Percentiles rank a stretch among this genome's conserved stretches.
These are phyloP conservation scores for Oryza nivara DNA, from an alignment of 176 grass and related monocot genomes.

Conservation along the genomic window DNA sequence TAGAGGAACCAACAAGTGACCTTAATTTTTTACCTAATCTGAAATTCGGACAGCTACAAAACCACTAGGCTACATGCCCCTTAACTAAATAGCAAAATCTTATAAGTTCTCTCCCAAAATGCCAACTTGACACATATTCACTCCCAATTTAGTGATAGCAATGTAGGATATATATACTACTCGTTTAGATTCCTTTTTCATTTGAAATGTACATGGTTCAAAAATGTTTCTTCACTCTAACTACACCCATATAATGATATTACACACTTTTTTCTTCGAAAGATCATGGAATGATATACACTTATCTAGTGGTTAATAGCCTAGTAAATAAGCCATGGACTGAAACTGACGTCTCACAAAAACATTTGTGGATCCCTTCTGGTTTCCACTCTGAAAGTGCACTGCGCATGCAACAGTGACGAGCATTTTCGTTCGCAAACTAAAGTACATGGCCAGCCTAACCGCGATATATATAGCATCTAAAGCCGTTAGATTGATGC, in stretches of 20 bases:
- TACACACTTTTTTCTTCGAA: no score
- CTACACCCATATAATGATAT: background rate
- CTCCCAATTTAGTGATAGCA: no score
- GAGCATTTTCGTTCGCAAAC: background rate
- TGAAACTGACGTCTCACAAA: background rate
- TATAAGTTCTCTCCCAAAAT: no score
- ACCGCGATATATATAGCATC: slow-evolving; percentile 13
- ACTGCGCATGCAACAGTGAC: background rate
- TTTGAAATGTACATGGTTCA: background rate
- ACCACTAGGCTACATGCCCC: no score
- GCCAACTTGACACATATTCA: no score
- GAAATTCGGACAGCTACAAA: no score
- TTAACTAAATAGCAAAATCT: no score
- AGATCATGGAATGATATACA: no score
- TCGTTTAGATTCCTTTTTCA: background rate
- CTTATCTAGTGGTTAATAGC: background rate
- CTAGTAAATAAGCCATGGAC: background rate
- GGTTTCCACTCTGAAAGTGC: background rate
- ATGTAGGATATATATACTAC: no score
- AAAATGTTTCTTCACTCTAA: background rate
- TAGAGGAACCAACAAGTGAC: no score
- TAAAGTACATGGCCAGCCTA: background rate
- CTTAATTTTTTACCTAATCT: no score
- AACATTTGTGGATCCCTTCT: background rate
- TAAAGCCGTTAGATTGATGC: background rate